Base-by-base conservation (phyloP, 208 protist genomes). In the Leishmania lainsoni region DNA sequence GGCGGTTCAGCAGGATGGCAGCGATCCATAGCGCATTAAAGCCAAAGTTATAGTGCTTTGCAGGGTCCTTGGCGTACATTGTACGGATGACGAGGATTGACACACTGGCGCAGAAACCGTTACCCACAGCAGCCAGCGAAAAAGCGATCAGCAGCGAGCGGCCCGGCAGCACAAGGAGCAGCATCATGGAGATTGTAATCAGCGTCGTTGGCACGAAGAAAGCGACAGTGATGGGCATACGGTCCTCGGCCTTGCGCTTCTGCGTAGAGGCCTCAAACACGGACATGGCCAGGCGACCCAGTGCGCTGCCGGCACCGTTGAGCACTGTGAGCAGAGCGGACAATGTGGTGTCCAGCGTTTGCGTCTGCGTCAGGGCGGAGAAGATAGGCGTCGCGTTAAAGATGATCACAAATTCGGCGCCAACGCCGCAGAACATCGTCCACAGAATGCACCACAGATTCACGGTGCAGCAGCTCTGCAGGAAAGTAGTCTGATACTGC, bases 21-120 rank as follows among this genome's bases (percentile, higher is more conserved):
- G 87, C 71, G 20, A 80, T 74, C 68, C 82, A 78, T 6, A 83
- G 65, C 16, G 89, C 76, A 63, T 89, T 84, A 58, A 81, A 87
- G 63, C 79, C 80, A 39, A 91, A 91, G 81, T 94, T 93, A 81
- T 94, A 96, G 82, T 93, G 90, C 86, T 90, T 92, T 58, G 87
- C 92, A 45, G 89, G 79, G 76, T 94, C 90, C 78, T 92, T 92
- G 52, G 86, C 88, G 85, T 89, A 96, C n/a, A 94, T 89, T 39
- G 89, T 91, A 32, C 89, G 89, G 9, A 88, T 49, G 26, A 93
- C 89, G 56, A 96, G 86, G 29, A 93, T 76, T 8, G 79, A 74
- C 14, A 88, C 81, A 42, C 84, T 83, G 1, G 88, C 89, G n/a
- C 65, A 78, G 77, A 91, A 93, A n/a, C 92, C 92, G 86, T 92